These are phyloP conservation scores for Schizosaccharomyces versatilis DNA, from an alignment of 1,139 yeast genomes.

Conservation along the genomic window DNA sequence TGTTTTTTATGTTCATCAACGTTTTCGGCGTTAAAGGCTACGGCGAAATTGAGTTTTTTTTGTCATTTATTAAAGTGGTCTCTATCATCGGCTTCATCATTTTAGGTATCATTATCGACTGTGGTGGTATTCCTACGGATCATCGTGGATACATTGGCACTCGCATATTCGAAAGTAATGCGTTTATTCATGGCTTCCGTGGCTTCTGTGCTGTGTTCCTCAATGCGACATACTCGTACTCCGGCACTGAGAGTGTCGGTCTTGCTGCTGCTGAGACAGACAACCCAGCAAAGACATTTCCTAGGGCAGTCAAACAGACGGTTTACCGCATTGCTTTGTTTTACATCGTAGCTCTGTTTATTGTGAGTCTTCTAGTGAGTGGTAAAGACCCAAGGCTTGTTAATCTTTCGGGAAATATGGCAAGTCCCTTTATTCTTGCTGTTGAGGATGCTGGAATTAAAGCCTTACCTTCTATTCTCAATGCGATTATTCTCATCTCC, in stretches of 20 bases:
- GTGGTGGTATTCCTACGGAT: slow-evolving; percentile 39
- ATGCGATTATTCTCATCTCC: slow-evolving; percentile 40
- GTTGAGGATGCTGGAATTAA: slow-evolving; percentile 49
- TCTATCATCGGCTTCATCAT: slow-evolving; percentile 32
- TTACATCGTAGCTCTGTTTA: slow-evolving; percentile 47
- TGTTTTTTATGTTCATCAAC: slow-evolving; percentile 18
- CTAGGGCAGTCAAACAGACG: slow-evolving; percentile 54
- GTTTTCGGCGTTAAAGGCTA: slow-evolving; percentile 21
- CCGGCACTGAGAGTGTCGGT: slow-evolving; percentile 65
- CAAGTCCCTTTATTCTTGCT: slow-evolving; percentile 54
- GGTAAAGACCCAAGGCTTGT: slow-evolving; percentile 5
- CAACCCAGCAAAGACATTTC: slow-evolving; percentile 57
- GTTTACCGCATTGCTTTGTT: slow-evolving; percentile 50
- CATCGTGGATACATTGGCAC: slow-evolving; percentile 18
- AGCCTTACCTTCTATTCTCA: slow-evolving; percentile 35
- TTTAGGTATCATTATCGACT: slow-evolving; percentile 34
- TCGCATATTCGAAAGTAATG: slow-evolving; percentile 41
- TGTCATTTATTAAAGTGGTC: slow-evolving; percentile 33
- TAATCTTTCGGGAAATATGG: slow-evolving; percentile 19
- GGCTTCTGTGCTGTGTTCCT: slow-evolving; percentile 42
- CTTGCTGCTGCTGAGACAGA: slow-evolving; percentile 74
- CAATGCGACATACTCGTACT: slow-evolving; percentile 49
- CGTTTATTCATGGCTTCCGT: slow-evolving; percentile 43
- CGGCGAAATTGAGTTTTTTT: slow-evolving; percentile 51
- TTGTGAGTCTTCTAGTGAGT: slow-evolving; percentile 45